Percentiles rank a stretch among this genome's conserved stretches.
These are phyloP conservation scores for Carpinus fangiana DNA, from an alignment of 306 rosid species.

Conservation along the genomic window DNA sequence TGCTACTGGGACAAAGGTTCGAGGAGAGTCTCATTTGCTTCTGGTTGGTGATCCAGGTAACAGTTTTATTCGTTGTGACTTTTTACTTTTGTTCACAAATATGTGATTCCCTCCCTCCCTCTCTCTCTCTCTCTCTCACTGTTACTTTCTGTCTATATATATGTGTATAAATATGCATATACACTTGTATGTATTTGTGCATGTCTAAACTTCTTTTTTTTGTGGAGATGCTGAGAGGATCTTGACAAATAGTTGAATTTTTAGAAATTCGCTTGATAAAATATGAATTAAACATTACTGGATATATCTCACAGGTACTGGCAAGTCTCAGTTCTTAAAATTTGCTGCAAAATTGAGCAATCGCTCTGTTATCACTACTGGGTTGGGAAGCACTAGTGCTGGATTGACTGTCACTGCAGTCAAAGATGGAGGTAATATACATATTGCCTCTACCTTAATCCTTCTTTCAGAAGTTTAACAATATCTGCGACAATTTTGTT, in stretches of 20 bases:
- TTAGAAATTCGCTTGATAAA: not conserved
- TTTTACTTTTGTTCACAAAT: constrained; percentile 10
- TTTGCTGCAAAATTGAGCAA: constrained; percentile 91
- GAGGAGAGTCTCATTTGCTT: constrained; percentile 96
- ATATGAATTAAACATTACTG: not conserved
- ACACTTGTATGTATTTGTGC: not conserved
- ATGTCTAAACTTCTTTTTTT: not conserved
- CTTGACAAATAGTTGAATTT: not conserved
- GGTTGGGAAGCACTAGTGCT: constrained; percentile 96
- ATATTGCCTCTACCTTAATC: not conserved
- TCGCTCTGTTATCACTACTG: constrained; percentile 94
- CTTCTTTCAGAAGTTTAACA: not conserved
- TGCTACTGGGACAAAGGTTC: constrained; percentile 86
- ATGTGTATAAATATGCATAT: not conserved
- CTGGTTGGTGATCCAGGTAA: constrained; percentile 97
- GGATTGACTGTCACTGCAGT: constrained; percentile 97
- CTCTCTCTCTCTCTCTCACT: not conserved
- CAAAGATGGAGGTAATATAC: constrained; percentile 77
- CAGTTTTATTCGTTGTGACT: constrained; percentile 30
- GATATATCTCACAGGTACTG: constrained; percentile 61
- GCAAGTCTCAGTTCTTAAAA: constrained; percentile 94
- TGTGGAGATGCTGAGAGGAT: not conserved
- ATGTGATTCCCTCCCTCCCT: not conserved
- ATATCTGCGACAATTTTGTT: constrained; percentile 6
- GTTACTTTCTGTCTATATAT: not conserved